Conservation (phyloP, 83 land plant genomes). For the Diphasiastrum complanatum region DNA sequence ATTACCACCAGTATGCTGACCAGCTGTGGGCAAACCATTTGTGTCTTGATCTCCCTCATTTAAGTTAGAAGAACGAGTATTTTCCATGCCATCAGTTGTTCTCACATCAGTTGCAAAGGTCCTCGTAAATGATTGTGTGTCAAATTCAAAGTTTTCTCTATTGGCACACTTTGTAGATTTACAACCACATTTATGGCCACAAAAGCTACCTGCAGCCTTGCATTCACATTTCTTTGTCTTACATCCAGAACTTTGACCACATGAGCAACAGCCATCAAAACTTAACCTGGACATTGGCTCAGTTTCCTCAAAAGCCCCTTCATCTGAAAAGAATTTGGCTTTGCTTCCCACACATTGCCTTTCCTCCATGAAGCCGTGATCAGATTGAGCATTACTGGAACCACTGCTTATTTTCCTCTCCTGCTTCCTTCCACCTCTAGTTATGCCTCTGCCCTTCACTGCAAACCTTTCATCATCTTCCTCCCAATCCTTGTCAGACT, state of each 20-base stretch:
- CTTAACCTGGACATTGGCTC: too few species aligned
- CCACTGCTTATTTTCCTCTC: conserved; percentile 10
- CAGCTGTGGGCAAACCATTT: conserved; percentile 5
- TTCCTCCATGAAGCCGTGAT: too few species aligned
- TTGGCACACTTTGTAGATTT: conserved; percentile 56
- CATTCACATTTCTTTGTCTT: conserved; percentile 80
- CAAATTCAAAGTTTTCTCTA: conserved; percentile 24
- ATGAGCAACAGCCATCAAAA: conserved; percentile 80
- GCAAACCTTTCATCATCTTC: conserved; percentile 34
- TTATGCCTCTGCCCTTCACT: not conserved
- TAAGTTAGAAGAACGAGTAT: too few species aligned
- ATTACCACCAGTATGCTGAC: not conserved
- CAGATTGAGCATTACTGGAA: too few species aligned
- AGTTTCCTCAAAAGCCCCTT: too few species aligned
- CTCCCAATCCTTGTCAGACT: conserved; percentile 34
- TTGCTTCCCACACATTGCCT: too few species aligned
- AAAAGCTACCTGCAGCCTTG: conserved; percentile 43
- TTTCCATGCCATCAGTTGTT: conserved; percentile 14
- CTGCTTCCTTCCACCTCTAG: conserved; percentile 4
- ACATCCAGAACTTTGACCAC: conserved; percentile 55
- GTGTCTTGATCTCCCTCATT: conserved; percentile 12
- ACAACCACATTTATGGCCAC: conserved; percentile 65
- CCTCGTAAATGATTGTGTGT: conserved; percentile 3
- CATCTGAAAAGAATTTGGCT: too few species aligned
- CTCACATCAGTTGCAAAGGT: conserved; percentile 1